phyloP scores from a whole-genome alignment of 1,139 yeast species.

The Nadsonia starkeyi-henricii region DNA sequence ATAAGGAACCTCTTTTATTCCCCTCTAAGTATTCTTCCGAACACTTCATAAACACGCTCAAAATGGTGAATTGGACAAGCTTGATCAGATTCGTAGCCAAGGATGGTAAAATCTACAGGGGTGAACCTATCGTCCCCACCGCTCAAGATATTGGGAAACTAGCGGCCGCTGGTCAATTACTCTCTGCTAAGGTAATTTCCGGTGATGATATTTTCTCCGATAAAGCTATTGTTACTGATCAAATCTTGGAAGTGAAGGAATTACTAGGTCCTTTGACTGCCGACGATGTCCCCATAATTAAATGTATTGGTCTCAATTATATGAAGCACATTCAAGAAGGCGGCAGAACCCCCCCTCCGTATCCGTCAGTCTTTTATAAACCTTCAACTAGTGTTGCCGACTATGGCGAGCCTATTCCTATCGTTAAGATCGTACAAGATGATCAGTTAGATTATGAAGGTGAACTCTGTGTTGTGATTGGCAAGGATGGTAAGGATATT shows the following conservation, averaged over 20 bases:
- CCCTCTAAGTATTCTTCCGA: no score
- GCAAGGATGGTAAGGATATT: conserved; percentile 34
- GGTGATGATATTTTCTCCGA: conserved; percentile 17
- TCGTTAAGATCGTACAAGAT: conserved; percentile 31
- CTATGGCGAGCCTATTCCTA: conserved; percentile 28
- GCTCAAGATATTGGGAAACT: conserved; percentile 10
- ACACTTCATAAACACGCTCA: no score
- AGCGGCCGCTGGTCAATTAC: conserved; percentile 20
- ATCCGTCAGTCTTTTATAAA: conserved; percentile 36
- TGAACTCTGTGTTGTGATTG: conserved; percentile 40
- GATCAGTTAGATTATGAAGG: conserved; percentile 37
- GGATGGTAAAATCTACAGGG: conserved; percentile 19
- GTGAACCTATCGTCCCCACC: conserved; percentile 19
- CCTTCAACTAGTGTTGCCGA: conserved; percentile 30
- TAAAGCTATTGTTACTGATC: no score
- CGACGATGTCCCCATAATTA: conserved; percentile 26
- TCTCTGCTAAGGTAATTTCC: conserved; percentile 24
- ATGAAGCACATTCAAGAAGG: conserved; percentile 19
- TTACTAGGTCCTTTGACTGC: conserved; percentile 29
- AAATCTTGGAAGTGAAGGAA: no score
- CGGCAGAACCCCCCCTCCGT: conserved; percentile 26
- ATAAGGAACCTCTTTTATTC: no score
- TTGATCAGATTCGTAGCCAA: conserved; percentile 20
- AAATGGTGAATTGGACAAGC: conserved; percentile 8
- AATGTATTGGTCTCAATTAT: conserved; percentile 25